phyloP scores from a whole-genome alignment of 2,329 filamentous ascomycete species.

The Mollisiaceae sp. region DNA sequence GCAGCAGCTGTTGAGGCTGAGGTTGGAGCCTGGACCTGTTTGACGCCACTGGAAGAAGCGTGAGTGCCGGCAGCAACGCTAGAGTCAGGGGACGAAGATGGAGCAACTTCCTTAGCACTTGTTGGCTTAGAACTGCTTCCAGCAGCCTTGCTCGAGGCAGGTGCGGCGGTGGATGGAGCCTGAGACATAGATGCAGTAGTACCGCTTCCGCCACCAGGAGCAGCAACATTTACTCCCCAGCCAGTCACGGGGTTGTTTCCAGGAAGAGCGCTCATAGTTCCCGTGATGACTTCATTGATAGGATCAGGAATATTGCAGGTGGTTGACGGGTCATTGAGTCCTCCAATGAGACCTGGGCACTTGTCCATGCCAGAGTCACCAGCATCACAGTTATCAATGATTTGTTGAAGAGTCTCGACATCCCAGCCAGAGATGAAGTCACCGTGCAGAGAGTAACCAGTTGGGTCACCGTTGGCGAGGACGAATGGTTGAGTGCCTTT shows the following conservation, averaged over 20 bases:
- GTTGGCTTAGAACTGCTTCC: background rate
- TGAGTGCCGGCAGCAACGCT: background rate
- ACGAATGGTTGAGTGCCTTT: conserved; percentile 71
- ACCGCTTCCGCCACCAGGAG: conserved; percentile 17
- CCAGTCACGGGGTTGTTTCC: conserved; percentile 60
- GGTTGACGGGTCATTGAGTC: conserved; percentile 52
- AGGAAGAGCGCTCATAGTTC: conserved; percentile 55
- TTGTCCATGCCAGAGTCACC: conserved; percentile 64
- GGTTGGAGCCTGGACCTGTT: background rate
- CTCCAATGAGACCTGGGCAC: conserved; percentile 62
- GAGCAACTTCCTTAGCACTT: background rate
- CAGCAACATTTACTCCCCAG: conserved; percentile 47
- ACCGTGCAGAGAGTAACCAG: conserved; percentile 76
- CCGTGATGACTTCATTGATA: conserved; percentile 52
- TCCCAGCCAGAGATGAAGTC: conserved; percentile 86
- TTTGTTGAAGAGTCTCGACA: conserved; percentile 67
- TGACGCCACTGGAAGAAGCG: conserved; percentile 1
- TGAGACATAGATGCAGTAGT: conserved; percentile 17
- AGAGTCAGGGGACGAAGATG: conserved; percentile 11
- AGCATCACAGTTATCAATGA: conserved; percentile 73
- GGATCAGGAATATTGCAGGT: conserved; percentile 57
- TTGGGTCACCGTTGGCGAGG: conserved; percentile 77
- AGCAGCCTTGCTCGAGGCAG: conserved; percentile 11
- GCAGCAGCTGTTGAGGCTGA: background rate
- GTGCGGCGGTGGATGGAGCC: conserved; percentile 15